Evolutionary conservation across 78 protist genomes (phyloP), one percentile per base, ranked within the genome.

Genomic region (Mantamonas sphyraenae): DNA sequence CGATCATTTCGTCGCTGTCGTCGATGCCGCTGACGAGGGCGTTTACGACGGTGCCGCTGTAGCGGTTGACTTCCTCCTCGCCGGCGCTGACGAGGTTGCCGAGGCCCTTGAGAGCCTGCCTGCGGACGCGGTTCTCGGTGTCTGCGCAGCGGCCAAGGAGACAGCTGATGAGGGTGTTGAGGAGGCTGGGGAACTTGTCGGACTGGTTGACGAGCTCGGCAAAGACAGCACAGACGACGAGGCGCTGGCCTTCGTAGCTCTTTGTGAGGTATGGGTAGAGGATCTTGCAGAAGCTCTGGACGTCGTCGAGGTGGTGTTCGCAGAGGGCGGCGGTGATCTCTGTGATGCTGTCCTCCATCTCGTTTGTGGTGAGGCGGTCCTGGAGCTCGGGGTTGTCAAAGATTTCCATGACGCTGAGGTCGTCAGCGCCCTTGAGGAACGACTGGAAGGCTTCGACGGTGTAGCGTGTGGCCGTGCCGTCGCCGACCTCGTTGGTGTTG

Each of bases 1-100:
- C 83, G 63, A 83, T 73, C 28, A 50, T 68, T 31, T 76, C 84
- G 66, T 76, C 77, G 39, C 68, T 59, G 64, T 58, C 64, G 68
- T 83, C 88, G 26, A 78, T 83, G 20, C 79, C 69, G 1, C 71
- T 56, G 45, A 79, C 58, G 5, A 83, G 31, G 0, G 89, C 89
- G 33, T 62, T 71, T 37, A 83, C 58, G 55, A 83, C 79, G 30
- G 89, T 69, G 35, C 81, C 74, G 30, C 84, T 73, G 61, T 83
- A 77, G 60, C 72, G 62, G 74, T 77, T 79, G 73, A 79, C 64
- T 37, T 76, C 72, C 39, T 77, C 80, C 1, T 39, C 57, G 17
- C 83, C 79, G 3, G 67, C 74, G 26, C 55, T 22, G 16, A 70
- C 80, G 45, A 83, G 34, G 60, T 83, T 77, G 33, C 68, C 47